Base-by-base conservation (phyloP, 1,284 basidiomycete species). In the Singerocomus inundabilis region DNA sequence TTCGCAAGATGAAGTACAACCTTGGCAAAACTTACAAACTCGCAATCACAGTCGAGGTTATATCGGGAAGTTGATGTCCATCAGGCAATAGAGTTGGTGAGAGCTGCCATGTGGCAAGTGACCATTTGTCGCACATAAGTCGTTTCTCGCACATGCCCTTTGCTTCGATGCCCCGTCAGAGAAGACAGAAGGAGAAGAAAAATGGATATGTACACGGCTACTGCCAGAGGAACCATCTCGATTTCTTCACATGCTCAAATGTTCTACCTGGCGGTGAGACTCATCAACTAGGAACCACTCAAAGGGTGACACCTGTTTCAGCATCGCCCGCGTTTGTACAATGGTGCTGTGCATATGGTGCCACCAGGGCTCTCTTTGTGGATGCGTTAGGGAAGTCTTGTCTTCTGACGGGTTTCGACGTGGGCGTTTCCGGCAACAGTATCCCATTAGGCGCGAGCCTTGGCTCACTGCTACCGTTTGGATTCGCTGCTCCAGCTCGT, bases 221-320 rank as follows among this genome's bases (percentile, higher is more conserved):
- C 38, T 29, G 34, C 46, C 50, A 39, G 47, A 47, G 10, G 43
- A 44, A 46, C 35, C 37, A 39, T 51, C 55, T 56, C 46, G 25
- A 35, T 53, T 46, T 29, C 49, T 61, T 64, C 62, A 52, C 62
- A 61, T 66, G 52, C 57, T 49, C 50, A 51, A 50, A 56, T 59
- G 56, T 54, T 51, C 54, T 50, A 49, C 58, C 36, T 50, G 49
- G 43, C 35, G 48, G 62, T 52, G 63, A 56, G 61, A 63, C 35
- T 57, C 49, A 48, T 49, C 49, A 54, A 49, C 60, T 67, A 58
- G 55, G 67, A 69, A 66, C 54, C 44, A 43, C 35, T 47, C 42
- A 58, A 41, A 46, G 39, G 48, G 29, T 59, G 55, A 67, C 54
- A 59, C 67, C 66, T 63, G 61, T 70, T 70, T 68, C 64, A 70